These are phyloP conservation scores for Xanthoconium separans DNA, from an alignment of 1,284 basidiomycete genomes.

Conservation along the genomic window DNA sequence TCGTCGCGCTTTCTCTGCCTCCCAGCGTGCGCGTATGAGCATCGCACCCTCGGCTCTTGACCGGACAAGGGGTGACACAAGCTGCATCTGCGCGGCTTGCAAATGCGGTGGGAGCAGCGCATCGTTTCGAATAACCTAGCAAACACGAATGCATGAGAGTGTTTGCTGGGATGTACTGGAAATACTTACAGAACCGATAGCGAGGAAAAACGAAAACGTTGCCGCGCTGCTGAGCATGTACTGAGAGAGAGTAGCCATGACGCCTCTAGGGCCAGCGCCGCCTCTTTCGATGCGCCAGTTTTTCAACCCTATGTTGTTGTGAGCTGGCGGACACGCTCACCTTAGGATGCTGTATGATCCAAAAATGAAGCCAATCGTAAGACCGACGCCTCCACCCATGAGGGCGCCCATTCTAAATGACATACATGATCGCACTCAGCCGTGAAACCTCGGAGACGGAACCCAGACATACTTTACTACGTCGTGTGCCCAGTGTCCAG, in stretches of 20 bases:
- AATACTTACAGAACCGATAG: conserved; percentile 72
- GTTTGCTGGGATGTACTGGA: not conserved
- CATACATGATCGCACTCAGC: conserved; percentile 13
- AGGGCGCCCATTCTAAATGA: conserved; percentile 81
- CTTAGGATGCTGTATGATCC: conserved; percentile 87
- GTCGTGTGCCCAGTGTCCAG: not conserved
- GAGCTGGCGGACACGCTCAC: conserved; percentile 38
- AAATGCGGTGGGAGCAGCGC: conserved; percentile 54
- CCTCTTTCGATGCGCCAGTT: conserved; percentile 45
- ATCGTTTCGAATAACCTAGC: conserved; percentile 76
- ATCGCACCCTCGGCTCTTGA: conserved; percentile 65
- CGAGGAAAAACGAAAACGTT: conserved; percentile 83
- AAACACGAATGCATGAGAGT: conserved; percentile 5
- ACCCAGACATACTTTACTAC: conserved; percentile 50
- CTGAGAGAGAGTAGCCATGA: conserved; percentile 85
- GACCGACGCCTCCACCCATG: conserved; percentile 89
- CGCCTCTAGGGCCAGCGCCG: conserved; percentile 85
- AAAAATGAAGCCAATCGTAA: conserved; percentile 96
- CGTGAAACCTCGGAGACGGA: conserved; percentile 2
- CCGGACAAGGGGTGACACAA: conserved; percentile 50
- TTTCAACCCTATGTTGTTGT: conserved; percentile 6
- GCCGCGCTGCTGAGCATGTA: conserved; percentile 93
- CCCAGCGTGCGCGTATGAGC: conserved; percentile 70
- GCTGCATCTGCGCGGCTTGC: conserved; percentile 58
- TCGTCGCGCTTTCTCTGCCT: conserved; percentile 50